phyloP scores from a whole-genome alignment of 441 rosid genomes.

The Macaranga tanarius region DNA sequence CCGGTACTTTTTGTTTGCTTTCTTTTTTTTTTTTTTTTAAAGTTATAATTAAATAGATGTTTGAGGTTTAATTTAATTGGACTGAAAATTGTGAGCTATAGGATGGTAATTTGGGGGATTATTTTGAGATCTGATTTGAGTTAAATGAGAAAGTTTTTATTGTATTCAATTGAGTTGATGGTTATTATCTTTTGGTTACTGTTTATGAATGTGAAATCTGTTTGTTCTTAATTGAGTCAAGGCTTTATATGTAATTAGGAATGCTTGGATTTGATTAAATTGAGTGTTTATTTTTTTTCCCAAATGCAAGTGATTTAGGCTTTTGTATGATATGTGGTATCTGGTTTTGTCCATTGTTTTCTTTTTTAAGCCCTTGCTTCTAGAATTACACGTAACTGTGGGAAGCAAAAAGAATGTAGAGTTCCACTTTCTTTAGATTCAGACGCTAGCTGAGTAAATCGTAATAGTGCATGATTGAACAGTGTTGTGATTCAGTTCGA shows the following conservation, averaged over 20 bases:
- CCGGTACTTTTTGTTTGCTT: slow-evolving; percentile 44
- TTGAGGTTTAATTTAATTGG: background rate
- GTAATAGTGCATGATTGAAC: background rate
- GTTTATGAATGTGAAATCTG: background rate
- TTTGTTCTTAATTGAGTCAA: background rate
- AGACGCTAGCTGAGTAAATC: background rate
- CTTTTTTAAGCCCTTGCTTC: background rate
- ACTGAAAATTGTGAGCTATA: background rate
- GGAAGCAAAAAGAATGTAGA: background rate
- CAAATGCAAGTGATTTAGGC: background rate
- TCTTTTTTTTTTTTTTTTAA: background rate
- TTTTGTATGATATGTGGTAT: background rate
- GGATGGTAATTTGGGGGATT: background rate
- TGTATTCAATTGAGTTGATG: background rate
- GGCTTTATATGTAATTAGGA: background rate
- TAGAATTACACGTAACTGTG: background rate
- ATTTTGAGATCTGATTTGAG: slow-evolving; percentile 5
- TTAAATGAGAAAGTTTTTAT: background rate
- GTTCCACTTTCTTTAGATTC: background rate
- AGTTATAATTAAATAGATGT: background rate
- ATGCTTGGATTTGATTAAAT: slow-evolving; percentile 1
- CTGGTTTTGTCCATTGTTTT: background rate
- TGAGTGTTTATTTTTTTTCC: no score
- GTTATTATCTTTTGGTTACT: background rate
- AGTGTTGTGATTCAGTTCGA: background rate